Base-by-base conservation (phyloP, 495 filamentous ascomycete genomes). In the Penicillium lagena region DNA sequence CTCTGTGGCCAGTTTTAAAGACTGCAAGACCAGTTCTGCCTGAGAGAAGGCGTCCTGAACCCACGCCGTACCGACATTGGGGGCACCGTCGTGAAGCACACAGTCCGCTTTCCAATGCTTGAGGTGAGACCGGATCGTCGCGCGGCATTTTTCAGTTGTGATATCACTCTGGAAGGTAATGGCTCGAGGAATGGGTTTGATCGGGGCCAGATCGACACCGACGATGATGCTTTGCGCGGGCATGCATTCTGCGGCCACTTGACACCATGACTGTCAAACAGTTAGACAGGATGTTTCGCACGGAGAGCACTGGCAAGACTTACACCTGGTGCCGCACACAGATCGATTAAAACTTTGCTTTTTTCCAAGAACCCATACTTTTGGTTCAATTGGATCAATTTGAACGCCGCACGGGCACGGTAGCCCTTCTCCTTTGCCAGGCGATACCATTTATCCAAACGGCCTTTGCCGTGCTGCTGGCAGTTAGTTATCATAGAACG, bases 341-440 rank as follows among this genome's bases (percentile, higher is more conserved):
- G 85, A 83, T 99, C 93, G 48, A 99, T 74, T 35, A 95, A 73
- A 43, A 97, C 94, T 68, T 87, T 96, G 67, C 88, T 90, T 72
- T 91, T 90, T 65, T 96, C 89, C 48, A 99, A 75, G 67, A 99
- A 97, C 48, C 88, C 84, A 83, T 94, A 97, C 59, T 95, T 97
- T 70, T 96, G 95, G 72, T 99, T 99, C 54, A 99, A 75, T 63
- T 99, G 93, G 44, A 99, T 90, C 51, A 99, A 66, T 73, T 99
- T 99, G 81, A 99, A 99, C 7, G 93, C 93, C 54, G 93, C 90
- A 70, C 93, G 78, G 34, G 93, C 94, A 54, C 93, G 74, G 70
- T 99, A 99, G 41, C 94, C 93, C 69, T 97, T 97, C 65, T 99
- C 93, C 64, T 97, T 97, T 47, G 93, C 94, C 50, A 99, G 79